Base-by-base conservation (phyloP, 2,329 filamentous ascomycete species). In the Leptographium wingfieldii region DNA sequence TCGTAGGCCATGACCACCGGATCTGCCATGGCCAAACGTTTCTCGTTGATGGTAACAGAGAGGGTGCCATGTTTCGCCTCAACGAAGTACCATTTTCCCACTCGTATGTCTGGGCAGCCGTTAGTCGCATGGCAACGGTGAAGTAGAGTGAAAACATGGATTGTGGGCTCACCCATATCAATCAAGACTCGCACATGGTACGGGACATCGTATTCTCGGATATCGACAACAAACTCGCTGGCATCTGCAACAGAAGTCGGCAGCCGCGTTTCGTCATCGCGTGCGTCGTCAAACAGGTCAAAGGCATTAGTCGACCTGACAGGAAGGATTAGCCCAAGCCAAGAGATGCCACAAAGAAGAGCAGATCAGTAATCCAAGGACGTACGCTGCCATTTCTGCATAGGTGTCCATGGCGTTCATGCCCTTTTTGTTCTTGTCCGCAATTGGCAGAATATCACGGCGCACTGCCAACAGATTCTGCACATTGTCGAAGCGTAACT, bases 171-270 rank as follows among this genome's bases (percentile, higher is more conserved):
- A 90, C 88, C 81, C 79, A 90, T 83, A 75, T 99, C 94, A 76
- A 99, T 99, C 74, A 95, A 89, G 76, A 99, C 92, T 81, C 94
- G 85, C 70, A 99, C 94, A 78, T 99, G 94, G 78, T 99, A 99
- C 65, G 94, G 95, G 68, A 99, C 95, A 74, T 99, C 94, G 74
- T 95, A 99, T 78, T 99, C 94, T 80, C 94, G 86, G 72, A 99
- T 95, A 81, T 99, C 95, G 76, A 96, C 83, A 80, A 99, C 91
- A 73, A 87, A 96, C 80, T 97, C 92, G 80, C 91, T 96, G 61
- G 92, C 91, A 73, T 97, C 92, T 67, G 86, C 79, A 76, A 90
- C 86, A 66, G 80, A 79, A 72, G 81, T 82, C 77, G 86, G 91
- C 76, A 80, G 78, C 81, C 86, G 85, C 85, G 81, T 83, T 73